phyloP scores from a whole-genome alignment of 441 rosid genomes.

The Iberis amara region DNA sequence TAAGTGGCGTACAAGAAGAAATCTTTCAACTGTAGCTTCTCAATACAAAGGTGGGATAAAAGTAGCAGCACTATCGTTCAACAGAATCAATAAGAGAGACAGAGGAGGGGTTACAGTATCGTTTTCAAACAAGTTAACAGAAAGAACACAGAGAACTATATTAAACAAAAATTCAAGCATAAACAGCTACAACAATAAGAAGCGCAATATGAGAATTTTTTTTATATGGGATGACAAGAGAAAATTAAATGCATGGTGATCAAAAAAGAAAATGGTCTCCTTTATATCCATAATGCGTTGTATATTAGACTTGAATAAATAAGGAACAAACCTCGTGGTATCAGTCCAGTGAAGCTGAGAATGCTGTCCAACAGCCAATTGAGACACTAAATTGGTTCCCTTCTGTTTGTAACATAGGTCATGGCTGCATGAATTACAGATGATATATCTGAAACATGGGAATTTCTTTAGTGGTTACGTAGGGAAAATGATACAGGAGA shows the following conservation, averaged over 20 bases:
- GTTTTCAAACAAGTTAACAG: slow-evolving; percentile 1
- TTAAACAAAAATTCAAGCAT: slow-evolving; percentile 10
- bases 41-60: slow-evolving; percentile 1
- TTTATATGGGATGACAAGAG: not conserved
- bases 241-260: not conserved
- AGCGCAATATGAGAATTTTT: slow-evolving; percentile 2
- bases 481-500: slow-evolving; percentile 17
- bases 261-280: not conserved
- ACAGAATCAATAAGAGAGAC: not conserved
- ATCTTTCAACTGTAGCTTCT: slow-evolving; percentile 12
- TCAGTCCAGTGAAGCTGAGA: slow-evolving; percentile 89
- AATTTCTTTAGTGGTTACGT: slow-evolving; percentile 23
- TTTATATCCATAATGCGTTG: slow-evolving; percentile 6
- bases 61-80: too few species aligned
- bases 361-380: slow-evolving; percentile 72
- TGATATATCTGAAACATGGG: slow-evolving; percentile 62
- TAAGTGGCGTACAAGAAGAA: slow-evolving; percentile 24
- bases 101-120: slow-evolving; percentile 3
- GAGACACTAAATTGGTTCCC: slow-evolving; percentile 62
- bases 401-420: slow-evolving; percentile 83
- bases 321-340: slow-evolving; percentile 54
- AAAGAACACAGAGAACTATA: slow-evolving; percentile 4
- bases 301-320: slow-evolving; percentile 12
- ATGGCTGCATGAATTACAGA: slow-evolving; percentile 85
- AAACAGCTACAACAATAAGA: slow-evolving; percentile 2